These are phyloP conservation scores for Clarireedia homoeocarpa DNA, from an alignment of 2,329 filamentous ascomycete species.

Conservation along the genomic window DNA sequence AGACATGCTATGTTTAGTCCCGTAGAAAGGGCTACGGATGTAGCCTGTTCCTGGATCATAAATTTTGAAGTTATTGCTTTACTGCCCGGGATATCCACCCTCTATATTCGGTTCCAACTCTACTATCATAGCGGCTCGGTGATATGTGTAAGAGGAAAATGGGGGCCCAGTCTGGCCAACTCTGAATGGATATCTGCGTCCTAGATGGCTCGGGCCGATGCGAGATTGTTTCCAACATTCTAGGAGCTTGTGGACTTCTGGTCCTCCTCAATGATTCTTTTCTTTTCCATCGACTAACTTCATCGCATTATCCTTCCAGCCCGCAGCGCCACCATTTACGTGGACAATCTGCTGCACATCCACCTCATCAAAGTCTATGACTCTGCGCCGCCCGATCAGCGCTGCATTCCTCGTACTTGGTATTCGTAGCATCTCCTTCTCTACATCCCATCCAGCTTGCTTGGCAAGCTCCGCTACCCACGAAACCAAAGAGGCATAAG, in stretches of 20 bases:
- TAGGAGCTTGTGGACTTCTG: not conserved
- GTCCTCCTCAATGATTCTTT: conserved; percentile 4
- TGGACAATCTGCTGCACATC: conserved; percentile 39
- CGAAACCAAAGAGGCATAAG: conserved; percentile 74
- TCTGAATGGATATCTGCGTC: too few species aligned
- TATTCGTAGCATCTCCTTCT: conserved; percentile 82
- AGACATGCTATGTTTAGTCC: too few species aligned
- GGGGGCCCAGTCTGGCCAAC: too few species aligned
- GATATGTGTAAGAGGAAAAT: too few species aligned
- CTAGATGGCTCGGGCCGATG: too few species aligned
- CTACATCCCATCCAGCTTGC: conserved; percentile 66
- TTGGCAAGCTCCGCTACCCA: conserved; percentile 66
- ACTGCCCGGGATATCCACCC: too few species aligned
- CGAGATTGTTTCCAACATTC: not conserved
- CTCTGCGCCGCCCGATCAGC: conserved; percentile 56
- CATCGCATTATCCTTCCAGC: conserved; percentile 51
- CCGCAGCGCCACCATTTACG: conserved; percentile 47
- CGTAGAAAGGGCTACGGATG: too few species aligned
- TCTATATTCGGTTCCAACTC: too few species aligned
- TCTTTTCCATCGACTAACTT: conserved; percentile 48
- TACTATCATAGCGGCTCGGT: too few species aligned
- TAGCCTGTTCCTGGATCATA: too few species aligned
- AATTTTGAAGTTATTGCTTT: too few species aligned
- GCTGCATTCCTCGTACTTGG: conserved; percentile 85
- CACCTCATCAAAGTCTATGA: conserved; percentile 24